These are phyloP conservation scores for Fusarium sp. DNA, from an alignment of 2,329 filamentous ascomycete genomes.

Conservation along the genomic window DNA sequence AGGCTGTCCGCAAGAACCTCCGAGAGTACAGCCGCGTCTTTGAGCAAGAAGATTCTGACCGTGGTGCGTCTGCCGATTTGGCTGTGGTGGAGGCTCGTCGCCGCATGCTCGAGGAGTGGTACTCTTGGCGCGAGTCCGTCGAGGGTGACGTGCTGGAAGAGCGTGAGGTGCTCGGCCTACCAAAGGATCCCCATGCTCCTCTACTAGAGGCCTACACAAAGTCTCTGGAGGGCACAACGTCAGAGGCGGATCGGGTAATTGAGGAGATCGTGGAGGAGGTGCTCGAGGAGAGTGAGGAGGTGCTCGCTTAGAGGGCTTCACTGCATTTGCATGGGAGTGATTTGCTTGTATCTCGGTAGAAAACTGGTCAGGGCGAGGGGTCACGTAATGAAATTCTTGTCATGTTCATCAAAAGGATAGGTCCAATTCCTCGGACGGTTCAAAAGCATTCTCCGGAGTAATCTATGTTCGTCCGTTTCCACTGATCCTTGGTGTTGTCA, in stretches of 20 bases:
- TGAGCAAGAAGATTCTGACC: constrained; percentile 93
- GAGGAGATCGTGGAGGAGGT: constrained; percentile 92
- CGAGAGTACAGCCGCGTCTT: constrained; percentile 95
- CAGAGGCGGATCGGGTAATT: constrained; percentile 80
- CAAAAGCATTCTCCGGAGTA: constrained; percentile 40
- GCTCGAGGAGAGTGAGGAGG: constrained; percentile 85
- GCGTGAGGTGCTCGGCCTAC: constrained; percentile 72
- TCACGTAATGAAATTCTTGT: constrained; percentile 51
- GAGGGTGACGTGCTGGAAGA: constrained; percentile 79
- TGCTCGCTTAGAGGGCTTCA: constrained; percentile 56
- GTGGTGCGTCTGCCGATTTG: constrained; percentile 91
- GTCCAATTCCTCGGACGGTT: constrained; percentile 32
- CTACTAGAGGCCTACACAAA: constrained; percentile 67
- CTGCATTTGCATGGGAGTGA: constrained; percentile 47
- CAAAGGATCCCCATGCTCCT: constrained; percentile 71
- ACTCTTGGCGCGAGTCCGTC: constrained; percentile 80
- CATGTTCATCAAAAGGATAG: constrained; percentile 40
- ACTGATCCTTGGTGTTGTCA: background rate
- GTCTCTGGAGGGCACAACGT: constrained; percentile 62
- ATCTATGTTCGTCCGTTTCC: constrained; percentile 26
- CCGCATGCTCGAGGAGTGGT: constrained; percentile 86
- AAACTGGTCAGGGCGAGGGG: constrained; percentile 48
- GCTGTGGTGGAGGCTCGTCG: constrained; percentile 91
- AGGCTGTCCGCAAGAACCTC: constrained; percentile 96
- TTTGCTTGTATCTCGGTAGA: constrained; percentile 51